phyloP scores from a whole-genome alignment of 192 early-diverging fungal species.

The Backusella parvicylindrica region DNA sequence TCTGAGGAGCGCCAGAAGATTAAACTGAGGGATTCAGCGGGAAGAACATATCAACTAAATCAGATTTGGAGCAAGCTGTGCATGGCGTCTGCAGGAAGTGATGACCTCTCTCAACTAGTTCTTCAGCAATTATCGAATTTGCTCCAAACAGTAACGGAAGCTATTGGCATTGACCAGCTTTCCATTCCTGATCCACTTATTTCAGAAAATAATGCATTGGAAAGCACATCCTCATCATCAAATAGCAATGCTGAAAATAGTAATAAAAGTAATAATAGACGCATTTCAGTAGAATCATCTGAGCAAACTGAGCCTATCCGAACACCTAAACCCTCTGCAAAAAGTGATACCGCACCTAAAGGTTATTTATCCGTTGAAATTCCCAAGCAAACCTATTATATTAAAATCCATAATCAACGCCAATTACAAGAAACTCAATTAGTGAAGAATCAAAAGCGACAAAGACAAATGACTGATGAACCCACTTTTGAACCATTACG shows the following conservation, averaged over 20 bases:
- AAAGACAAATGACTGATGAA: neutral
- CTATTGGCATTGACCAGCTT: conserved; percentile 6
- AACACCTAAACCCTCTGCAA: neutral
- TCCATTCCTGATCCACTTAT: neutral
- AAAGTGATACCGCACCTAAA: conserved; percentile 1
- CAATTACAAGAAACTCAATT: conserved; percentile 10
- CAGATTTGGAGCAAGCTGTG: conserved; percentile 45
- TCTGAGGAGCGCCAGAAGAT: conserved; percentile 57
- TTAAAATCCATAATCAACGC: conserved; percentile 23
- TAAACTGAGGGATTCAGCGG: conserved; percentile 42
- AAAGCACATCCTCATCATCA: neutral
- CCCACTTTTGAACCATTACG: neutral
- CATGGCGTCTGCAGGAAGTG: conserved; percentile 30
- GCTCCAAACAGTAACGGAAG: conserved; percentile 3
- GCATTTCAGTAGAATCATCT: neutral
- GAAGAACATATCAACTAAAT: conserved; percentile 42
- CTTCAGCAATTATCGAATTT: neutral
- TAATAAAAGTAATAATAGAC: neutral
- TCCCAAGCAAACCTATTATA: conserved; percentile 20
- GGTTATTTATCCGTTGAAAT: conserved; percentile 17
- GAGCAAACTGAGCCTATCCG: neutral
- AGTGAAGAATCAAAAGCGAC: neutral
- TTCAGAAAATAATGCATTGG: neutral
- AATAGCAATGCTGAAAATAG: neutral
- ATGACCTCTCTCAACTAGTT: conserved; percentile 28